Evolutionary conservation across 352 stramenopile genomes (phyloP).

Genomic region (Globisporangium paroecandrum): DNA sequence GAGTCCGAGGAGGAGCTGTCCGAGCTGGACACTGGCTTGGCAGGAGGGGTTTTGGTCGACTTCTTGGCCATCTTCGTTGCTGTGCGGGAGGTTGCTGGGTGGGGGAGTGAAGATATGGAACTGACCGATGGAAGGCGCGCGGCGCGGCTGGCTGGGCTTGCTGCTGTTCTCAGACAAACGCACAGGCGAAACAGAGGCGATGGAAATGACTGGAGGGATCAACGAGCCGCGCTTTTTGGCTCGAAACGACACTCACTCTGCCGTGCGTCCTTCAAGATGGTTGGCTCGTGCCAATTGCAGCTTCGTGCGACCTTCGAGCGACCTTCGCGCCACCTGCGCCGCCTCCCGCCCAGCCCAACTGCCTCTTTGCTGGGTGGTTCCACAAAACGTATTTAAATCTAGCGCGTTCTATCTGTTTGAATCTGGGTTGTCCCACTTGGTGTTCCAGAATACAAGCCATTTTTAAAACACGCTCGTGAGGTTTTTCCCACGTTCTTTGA

Average conservation of each 20-base stretch:
- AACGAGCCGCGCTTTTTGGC: constrained; percentile 3
- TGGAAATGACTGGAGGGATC: constrained; percentile 19
- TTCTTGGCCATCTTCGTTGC: constrained; percentile 37
- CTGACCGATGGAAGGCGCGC: constrained; percentile 12
- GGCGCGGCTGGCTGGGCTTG: not conserved
- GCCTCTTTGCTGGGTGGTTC: not conserved
- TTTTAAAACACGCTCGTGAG: not conserved
- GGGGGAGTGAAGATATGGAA: constrained; percentile 18
- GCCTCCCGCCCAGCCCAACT: not conserved
- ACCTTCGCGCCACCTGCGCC: constrained; percentile 14
- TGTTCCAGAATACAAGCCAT: not conserved
- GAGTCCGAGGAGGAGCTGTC: constrained; percentile 38
- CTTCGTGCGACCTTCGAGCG: constrained; percentile 28
- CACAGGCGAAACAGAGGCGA: not conserved
- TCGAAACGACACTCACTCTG: constrained; percentile 18
- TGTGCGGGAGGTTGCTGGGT: constrained; percentile 8
- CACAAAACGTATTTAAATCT: constrained; percentile 2
- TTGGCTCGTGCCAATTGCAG: constrained; percentile 28
- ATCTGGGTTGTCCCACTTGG: not conserved
- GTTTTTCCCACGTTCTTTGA: not conserved
- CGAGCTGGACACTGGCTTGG: constrained; percentile 33
- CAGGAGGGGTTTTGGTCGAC: constrained; percentile 22
- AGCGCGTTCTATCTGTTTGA: not conserved
- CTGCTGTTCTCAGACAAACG: constrained; percentile 5
- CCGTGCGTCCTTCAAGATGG: constrained; percentile 19